These are phyloP conservation scores for Cutaneotrichosporon dermatis DNA, from an alignment of 1,284 basidiomycete genomes.

Conservation along the genomic window DNA sequence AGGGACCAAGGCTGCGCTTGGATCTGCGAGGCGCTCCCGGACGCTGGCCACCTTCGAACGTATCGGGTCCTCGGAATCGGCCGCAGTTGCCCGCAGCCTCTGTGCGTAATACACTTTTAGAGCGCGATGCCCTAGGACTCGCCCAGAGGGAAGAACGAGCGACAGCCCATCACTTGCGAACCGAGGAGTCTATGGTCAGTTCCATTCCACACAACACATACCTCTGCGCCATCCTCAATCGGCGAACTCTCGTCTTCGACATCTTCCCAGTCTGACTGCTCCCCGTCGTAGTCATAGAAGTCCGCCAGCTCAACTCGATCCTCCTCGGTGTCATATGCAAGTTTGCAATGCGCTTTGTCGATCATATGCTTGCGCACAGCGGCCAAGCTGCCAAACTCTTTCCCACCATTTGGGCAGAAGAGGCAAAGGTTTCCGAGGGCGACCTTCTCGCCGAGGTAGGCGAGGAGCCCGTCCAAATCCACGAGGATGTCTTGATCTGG, in stretches of 20 bases:
- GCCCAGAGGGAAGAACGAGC: constrained; percentile 90
- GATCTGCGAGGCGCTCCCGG: constrained; percentile 68
- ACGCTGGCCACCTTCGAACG: constrained; percentile 59
- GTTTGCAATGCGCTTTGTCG: constrained; percentile 93
- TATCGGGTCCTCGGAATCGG: constrained; percentile 51
- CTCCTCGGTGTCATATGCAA: constrained; percentile 76
- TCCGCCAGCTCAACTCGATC: constrained; percentile 86
- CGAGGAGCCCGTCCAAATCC: constrained; percentile 74
- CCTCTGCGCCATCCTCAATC: constrained; percentile 21
- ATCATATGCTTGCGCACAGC: constrained; percentile 90
- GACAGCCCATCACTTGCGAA: constrained; percentile 61
- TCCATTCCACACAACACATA: constrained; percentile 42
- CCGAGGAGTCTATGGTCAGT: constrained; percentile 19
- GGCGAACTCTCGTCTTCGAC: constrained; percentile 40
- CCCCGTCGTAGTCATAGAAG: constrained; percentile 82
- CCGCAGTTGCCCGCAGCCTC: constrained; percentile 54
- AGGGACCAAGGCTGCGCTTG: constrained; percentile 74
- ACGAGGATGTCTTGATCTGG: constrained; percentile 89
- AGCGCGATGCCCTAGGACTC: constrained; percentile 83
- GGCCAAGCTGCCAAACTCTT: constrained; percentile 71
- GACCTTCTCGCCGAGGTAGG: constrained; percentile 89
- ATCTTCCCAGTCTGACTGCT: constrained; percentile 48
- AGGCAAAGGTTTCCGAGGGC: constrained; percentile 89
- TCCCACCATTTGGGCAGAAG: constrained; percentile 72
- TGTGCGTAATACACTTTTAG: constrained; percentile 86